Conservation (phyloP, 352 stramenopile species). For the Phytopythium aichiense region DNA sequence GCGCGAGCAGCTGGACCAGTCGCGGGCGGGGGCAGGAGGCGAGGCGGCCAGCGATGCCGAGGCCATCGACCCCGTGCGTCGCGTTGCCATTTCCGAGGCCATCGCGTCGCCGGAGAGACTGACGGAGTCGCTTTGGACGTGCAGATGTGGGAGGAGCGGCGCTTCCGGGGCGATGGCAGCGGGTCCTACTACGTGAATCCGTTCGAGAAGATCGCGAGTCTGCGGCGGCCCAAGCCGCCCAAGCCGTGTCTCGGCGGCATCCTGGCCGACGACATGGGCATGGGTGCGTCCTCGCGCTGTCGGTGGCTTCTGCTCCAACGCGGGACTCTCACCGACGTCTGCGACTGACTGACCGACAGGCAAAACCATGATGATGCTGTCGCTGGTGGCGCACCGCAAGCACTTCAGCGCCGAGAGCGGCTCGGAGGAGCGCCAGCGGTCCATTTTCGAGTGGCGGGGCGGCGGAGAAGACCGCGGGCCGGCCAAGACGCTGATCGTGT, state of each 20-base stretch:
- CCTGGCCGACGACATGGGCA: slow-evolving; percentile 89
- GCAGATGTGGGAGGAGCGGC: slow-evolving; percentile 71
- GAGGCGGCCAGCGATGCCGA: slow-evolving; percentile 17
- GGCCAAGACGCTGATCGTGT: slow-evolving; percentile 77
- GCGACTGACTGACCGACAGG: slow-evolving; percentile 14
- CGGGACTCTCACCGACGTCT: neutral
- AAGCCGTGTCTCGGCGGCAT: slow-evolving; percentile 76
- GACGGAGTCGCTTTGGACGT: neutral
- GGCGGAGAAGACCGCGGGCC: neutral
- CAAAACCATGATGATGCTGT: slow-evolving; percentile 84
- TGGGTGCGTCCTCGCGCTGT: slow-evolving; percentile 25
- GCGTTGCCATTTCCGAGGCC: neutral
- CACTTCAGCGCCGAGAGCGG: slow-evolving; percentile 17
- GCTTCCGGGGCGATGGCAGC: slow-evolving; percentile 28
- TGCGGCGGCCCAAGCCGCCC: slow-evolving; percentile 47
- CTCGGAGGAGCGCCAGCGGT: neutral
- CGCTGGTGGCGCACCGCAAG: slow-evolving; percentile 59
- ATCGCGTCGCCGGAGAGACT: neutral
- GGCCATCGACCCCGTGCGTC: slow-evolving; percentile 44
- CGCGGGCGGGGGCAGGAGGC: slow-evolving; percentile 6
- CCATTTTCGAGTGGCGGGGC: neutral
- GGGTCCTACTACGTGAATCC: slow-evolving; percentile 76
- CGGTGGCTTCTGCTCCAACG: neutral
- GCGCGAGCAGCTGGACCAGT: slow-evolving; percentile 48
- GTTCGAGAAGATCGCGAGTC: slow-evolving; percentile 75